Conservation (phyloP, 75 land plant species). For the Isoetes taiwanensis region DNA sequence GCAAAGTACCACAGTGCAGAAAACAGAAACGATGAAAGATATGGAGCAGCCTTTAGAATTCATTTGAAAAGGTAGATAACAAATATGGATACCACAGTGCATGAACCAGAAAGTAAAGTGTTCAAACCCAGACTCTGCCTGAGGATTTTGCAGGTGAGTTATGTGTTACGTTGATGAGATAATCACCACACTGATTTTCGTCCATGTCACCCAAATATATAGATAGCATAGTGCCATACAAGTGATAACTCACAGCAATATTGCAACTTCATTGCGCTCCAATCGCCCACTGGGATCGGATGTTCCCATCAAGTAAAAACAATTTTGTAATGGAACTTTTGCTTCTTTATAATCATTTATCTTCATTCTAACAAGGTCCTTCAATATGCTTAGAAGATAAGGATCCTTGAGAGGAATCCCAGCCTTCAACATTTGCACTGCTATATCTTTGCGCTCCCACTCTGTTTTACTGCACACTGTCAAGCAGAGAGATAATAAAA, state of each 20-base stretch:
- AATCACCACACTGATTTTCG: neutral
- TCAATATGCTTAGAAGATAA: constrained; percentile 34
- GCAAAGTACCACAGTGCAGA: no score
- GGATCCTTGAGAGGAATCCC: constrained; percentile 75
- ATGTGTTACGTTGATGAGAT: no score
- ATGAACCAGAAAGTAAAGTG: no score
- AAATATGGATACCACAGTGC: no score
- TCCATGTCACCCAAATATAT: neutral
- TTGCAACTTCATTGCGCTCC: constrained; percentile 51
- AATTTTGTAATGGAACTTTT: constrained; percentile 39
- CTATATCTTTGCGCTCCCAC: constrained; percentile 21
- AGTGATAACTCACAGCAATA: constrained; percentile 49
- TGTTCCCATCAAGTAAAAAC: constrained; percentile 78
- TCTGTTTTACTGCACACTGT: constrained; percentile 13
- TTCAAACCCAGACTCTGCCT: no score
- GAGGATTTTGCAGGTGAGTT: no score
- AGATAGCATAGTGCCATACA: neutral
- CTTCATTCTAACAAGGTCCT: constrained; percentile 15
- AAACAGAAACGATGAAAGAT: no score
- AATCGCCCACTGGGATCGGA: constrained; percentile 62
- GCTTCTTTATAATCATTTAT: constrained; percentile 33
- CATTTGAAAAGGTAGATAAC: no score
- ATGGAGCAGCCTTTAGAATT: no score
- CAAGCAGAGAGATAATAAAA: no score
- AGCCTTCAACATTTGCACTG: constrained; percentile 43